A percentile compares a stretch with the other conserved stretches of the same genome.
Evolutionary conservation across 768 basidiomycete genomes (phyloP).

Genomic region (Epithele typhae): DNA sequence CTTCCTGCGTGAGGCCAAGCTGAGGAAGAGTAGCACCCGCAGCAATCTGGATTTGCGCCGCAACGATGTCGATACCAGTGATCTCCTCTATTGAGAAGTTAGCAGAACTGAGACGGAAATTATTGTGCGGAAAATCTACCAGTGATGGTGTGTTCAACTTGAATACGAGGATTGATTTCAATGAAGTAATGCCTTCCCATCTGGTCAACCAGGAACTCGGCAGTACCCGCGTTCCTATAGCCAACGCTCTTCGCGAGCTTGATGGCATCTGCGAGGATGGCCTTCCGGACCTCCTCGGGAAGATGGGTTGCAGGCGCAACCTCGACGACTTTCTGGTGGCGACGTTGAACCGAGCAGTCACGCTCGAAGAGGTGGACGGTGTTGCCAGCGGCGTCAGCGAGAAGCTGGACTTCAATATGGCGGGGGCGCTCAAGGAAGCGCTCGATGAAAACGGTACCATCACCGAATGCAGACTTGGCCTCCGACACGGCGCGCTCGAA

Average conservation of each 20-base stretch:
- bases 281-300: slow-evolving; percentile 84
- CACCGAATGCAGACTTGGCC: slow-evolving; percentile 95
- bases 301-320: slow-evolving; percentile 96
- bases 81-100: slow-evolving; percentile 75
- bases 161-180: slow-evolving; percentile 99
- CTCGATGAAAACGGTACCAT: slow-evolving; percentile 98
- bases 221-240: slow-evolving; percentile 96
- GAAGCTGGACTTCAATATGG: slow-evolving; percentile 95
- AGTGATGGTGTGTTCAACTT: slow-evolving; percentile 99
- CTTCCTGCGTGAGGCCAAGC: slow-evolving; percentile 93
- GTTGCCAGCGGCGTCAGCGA: slow-evolving; percentile 90
- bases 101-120: background rate
- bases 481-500: slow-evolving; percentile 94
- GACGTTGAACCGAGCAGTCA: slow-evolving; percentile 96
- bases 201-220: slow-evolving; percentile 97
- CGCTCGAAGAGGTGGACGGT: slow-evolving; percentile 98
- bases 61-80: slow-evolving; percentile 98
- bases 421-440: slow-evolving; percentile 94
- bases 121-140: slow-evolving; percentile 49
- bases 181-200: slow-evolving; percentile 98
- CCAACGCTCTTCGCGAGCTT: slow-evolving; percentile 91
- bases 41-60: slow-evolving; percentile 99
- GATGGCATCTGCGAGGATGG: slow-evolving; percentile 87
- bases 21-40: slow-evolving; percentile 94
- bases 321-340: slow-evolving; percentile 99